These are phyloP conservation scores for Sphaerostilbella broomeana DNA, from an alignment of 2,329 filamentous ascomycete genomes.

Conservation along the genomic window DNA sequence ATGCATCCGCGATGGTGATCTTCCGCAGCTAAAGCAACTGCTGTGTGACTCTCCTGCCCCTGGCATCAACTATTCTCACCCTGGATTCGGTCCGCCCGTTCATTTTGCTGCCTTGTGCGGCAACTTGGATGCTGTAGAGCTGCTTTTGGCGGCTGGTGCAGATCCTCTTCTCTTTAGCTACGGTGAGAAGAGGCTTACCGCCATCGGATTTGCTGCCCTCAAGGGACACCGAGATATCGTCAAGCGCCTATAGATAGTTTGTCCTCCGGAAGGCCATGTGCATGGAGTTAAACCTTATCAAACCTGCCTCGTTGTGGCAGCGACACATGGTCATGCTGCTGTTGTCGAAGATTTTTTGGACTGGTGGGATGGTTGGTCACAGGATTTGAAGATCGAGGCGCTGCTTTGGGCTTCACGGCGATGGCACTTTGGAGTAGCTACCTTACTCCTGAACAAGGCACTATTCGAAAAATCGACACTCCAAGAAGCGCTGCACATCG, in stretches of 20 bases:
- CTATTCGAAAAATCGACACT: conserved; percentile 5
- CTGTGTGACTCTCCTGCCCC: not conserved
- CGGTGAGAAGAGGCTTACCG: not conserved
- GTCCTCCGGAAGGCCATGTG: not conserved
- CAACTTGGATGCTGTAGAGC: conserved; percentile 10
- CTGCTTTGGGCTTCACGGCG: conserved; percentile 7
- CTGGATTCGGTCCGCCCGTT: conserved; percentile 13
- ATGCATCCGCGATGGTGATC: conserved; percentile 11
- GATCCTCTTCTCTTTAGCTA: conserved; percentile 5
- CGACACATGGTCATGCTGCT: conserved; percentile 13
- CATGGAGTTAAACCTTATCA: not conserved
- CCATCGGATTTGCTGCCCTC: conserved; percentile 1
- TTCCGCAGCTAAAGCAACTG: conserved; percentile 1
- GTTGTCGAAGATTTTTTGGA: conserved; percentile 15
- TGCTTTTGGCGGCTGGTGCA: conserved; percentile 14
- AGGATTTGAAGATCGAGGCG: conserved; percentile 8
- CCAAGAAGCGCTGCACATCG: conserved; percentile 4
- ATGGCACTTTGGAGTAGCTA: conserved; percentile 15
- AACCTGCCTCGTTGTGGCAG: conserved; percentile 12
- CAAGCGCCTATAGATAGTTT: conserved; percentile 1
- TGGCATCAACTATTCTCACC: conserved; percentile 6
- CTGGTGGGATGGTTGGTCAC: conserved; percentile 17
- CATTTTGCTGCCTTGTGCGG: conserved; percentile 13
- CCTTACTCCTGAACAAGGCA: conserved; percentile 8
- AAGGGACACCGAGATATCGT: conserved; percentile 9